Percentiles rank a stretch among this genome's conserved stretches.
phyloP scores from a whole-genome alignment of 1,284 basidiomycete species.

The Pyrrhoderma lamaoense region DNA sequence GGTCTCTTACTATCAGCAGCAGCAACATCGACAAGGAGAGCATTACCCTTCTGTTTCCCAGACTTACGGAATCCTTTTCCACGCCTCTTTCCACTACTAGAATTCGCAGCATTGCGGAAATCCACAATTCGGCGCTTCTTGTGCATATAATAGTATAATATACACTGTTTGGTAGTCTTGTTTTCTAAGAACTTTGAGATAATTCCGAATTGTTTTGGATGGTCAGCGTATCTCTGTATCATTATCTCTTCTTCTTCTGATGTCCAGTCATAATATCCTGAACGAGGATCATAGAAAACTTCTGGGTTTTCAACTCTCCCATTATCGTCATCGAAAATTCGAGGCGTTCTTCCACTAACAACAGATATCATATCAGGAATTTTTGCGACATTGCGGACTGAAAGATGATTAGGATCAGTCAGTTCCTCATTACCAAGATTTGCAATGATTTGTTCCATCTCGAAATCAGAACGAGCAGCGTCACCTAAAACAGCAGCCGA shows the following conservation, averaged over 20 bases:
- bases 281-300: slow-evolving; percentile 70
- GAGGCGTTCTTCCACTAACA: slow-evolving; percentile 51
- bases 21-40: slow-evolving; percentile 68
- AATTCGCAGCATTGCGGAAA: slow-evolving; percentile 68
- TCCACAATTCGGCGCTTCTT: slow-evolving; percentile 80
- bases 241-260: slow-evolving; percentile 79
- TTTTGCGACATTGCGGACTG: slow-evolving; percentile 79
- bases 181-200: slow-evolving; percentile 78
- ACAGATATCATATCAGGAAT: slow-evolving; percentile 91
- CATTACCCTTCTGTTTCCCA: slow-evolving; percentile 71
- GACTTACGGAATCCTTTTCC: slow-evolving; percentile 43
- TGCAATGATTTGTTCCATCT: slow-evolving; percentile 95
- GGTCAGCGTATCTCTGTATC: slow-evolving; percentile 73
- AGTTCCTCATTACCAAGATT: slow-evolving; percentile 88
- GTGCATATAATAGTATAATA: slow-evolving; percentile 91
- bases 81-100: slow-evolving; percentile 57
- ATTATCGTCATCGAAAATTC: slow-evolving; percentile 79
- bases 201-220: slow-evolving; percentile 90
- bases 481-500: slow-evolving; percentile 73
- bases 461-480: slow-evolving; percentile 88
- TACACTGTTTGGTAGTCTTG: slow-evolving; percentile 87
- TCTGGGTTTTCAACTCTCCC: slow-evolving; percentile 73
- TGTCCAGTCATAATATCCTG: slow-evolving; percentile 78
- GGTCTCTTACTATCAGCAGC: slow-evolving; percentile 61
- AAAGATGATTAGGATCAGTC: slow-evolving; percentile 85